phyloP scores from a whole-genome alignment of 305 asterid genomes.

The Stenogyne calaminthoides region DNA sequence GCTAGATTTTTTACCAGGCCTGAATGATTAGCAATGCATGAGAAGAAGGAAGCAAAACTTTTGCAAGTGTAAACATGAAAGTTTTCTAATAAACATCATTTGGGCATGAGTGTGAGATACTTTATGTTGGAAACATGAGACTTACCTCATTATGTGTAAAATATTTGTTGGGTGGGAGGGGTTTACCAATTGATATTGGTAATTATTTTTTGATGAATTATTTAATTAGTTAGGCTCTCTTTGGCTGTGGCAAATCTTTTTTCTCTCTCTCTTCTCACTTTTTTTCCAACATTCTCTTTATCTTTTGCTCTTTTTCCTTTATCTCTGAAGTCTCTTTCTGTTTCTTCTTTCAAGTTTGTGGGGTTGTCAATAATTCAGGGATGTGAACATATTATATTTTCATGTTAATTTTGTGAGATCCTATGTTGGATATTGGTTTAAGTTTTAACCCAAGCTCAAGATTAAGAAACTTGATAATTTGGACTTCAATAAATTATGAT shows the following conservation, averaged over 20 bases:
- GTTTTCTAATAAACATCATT: background rate
- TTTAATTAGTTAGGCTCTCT: background rate
- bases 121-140: background rate
- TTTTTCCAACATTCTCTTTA: slow-evolving; percentile 3
- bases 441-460: background rate
- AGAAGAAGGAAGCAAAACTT: background rate
- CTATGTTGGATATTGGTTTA: background rate
- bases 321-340: slow-evolving; percentile 18
- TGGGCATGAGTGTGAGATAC: slow-evolving; percentile 7
- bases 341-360: background rate
- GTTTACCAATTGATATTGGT: background rate
- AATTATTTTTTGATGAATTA: background rate
- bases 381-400: background rate
- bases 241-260: background rate
- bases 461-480: background rate
- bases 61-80: background rate
- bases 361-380: slow-evolving; percentile 4
- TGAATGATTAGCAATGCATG: background rate
- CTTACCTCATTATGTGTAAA: background rate
- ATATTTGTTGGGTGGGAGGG: background rate
- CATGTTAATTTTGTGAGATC: background rate
- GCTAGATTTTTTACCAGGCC: background rate
- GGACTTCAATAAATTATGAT: background rate
- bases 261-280: background rate
- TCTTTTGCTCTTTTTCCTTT: slow-evolving; percentile 16